Evolutionary conservation across 208 protist species (phyloP).

Genomic region (Crithidia fasciculata): DNA sequence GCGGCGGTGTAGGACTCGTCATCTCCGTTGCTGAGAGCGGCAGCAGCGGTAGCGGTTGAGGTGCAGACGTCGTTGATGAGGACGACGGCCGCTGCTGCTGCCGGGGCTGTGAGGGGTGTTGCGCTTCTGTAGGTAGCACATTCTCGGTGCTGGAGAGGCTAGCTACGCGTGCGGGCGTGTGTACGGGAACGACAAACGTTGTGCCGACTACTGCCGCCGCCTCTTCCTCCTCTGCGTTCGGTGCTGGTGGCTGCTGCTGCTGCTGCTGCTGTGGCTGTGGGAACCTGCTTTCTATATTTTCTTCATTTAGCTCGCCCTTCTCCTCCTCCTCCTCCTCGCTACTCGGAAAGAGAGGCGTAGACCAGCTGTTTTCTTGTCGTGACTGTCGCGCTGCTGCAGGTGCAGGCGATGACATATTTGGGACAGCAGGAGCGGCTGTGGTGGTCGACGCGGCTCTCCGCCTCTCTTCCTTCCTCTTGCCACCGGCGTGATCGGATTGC

Average conservation of each 20-base stretch:
- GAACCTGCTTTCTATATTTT: not conserved
- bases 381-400: not conserved
- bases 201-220: constrained; percentile 1
- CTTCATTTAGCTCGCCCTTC: not conserved
- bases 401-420: too few species aligned
- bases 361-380: constrained; percentile 4
- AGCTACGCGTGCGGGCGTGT: not conserved
- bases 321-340: not conserved
- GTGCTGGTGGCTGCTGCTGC: not conserved
- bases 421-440: too few species aligned
- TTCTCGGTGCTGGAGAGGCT: not conserved
- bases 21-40: not conserved
- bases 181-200: not conserved
- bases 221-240: not conserved
- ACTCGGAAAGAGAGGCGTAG: constrained; percentile 5
- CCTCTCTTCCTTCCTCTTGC: not conserved
- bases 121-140: not conserved
- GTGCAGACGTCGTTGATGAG: not conserved
- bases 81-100: not conserved
- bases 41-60: not conserved
- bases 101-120: not conserved
- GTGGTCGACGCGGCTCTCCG: too few species aligned
- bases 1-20: not conserved
- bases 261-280: not conserved
- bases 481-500: too few species aligned